Base-by-base conservation (phyloP, 1,284 basidiomycete species). In the Bondarzewia mesenterica region DNA sequence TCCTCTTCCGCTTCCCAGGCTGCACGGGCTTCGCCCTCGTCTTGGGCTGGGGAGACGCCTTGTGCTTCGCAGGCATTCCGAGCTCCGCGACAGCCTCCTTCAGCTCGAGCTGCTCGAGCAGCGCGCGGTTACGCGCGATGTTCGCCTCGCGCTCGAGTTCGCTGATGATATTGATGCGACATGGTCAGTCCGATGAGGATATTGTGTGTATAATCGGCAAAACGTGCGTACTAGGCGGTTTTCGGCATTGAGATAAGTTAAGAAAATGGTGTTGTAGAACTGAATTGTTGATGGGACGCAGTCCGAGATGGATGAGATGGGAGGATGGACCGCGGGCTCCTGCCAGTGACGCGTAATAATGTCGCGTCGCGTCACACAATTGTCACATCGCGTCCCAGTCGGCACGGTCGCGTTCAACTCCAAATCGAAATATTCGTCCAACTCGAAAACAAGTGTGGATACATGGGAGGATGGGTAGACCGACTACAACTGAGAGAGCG, bases 81-180 rank as follows among this genome's bases (percentile, higher is more conserved):
- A 84, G 67, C n/a, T 66, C 62, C 6, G 69, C 63, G 15, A 75
- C 71, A 2, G 77, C 79, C 54, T 78, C 76, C 54, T 78, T 76
- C 27, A 89, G 67, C 16, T 84, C 77, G 20, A 90, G 74, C 57
- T 84, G 65, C 51, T 83, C 80, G 27, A 90, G 71, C 7, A 89
- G 68, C 8, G 78, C 82, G 38, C 76, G 79, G 60, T 90, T 90
- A 42, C 84, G 75, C 10, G 83, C 85, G 45, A 90, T 89, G 57
- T 88, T 89, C 7, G 78, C 80, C 58, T 84, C 78, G 14, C 87
- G 80, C 57, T 87, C 82, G 27, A 74, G 65, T 64, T 89, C 87
- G 58, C 86, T 88, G 39, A 21, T 23, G 39, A n/a, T n/a, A n/a
- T n/a, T n/a, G 10, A n/a, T 37, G 5, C 6, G 36, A 37, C 7